Evolutionary conservation across 1,284 basidiomycete genomes (phyloP).

Genomic region (Austroboletus novae-zelandiae): DNA sequence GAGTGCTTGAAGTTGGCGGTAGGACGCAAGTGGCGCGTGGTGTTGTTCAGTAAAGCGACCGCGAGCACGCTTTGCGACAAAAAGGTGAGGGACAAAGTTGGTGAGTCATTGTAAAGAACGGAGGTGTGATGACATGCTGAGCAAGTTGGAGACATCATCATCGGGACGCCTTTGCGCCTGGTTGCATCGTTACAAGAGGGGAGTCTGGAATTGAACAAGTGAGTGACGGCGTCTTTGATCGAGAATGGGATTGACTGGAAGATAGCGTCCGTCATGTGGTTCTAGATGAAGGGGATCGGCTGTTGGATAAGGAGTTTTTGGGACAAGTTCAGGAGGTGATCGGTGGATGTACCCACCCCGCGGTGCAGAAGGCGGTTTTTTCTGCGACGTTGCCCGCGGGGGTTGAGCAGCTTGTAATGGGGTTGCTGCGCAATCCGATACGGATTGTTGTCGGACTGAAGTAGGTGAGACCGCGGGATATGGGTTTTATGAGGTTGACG

Average conservation of each 20-base stretch:
- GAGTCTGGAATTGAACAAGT: slow-evolving; percentile 72
- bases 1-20: slow-evolving; percentile 84
- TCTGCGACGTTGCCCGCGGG: slow-evolving; percentile 92
- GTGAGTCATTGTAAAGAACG: slow-evolving; percentile 40
- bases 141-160: slow-evolving; percentile 63
- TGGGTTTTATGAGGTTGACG: slow-evolving; percentile 1
- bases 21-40: slow-evolving; percentile 80
- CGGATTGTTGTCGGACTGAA: slow-evolving; percentile 93
- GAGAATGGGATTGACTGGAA: slow-evolving; percentile 5
- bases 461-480: slow-evolving; percentile 40
- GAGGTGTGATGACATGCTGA: not conserved
- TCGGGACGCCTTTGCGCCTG: slow-evolving; percentile 79
- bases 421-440: slow-evolving; percentile 80
- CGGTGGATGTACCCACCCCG: slow-evolving; percentile 71
- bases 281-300: slow-evolving; percentile 89
- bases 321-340: slow-evolving; percentile 89
- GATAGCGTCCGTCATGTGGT: slow-evolving; percentile 78
- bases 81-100: slow-evolving; percentile 67
- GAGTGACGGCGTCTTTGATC: slow-evolving; percentile 25
- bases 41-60: slow-evolving; percentile 85
- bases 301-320: slow-evolving; percentile 88
- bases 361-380: slow-evolving; percentile 86
- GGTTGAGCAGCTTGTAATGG: slow-evolving; percentile 85
- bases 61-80: slow-evolving; percentile 71
- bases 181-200: slow-evolving; percentile 72